Base-by-base conservation (phyloP, 768 basidiomycete species). In the Xerocomus spinulosus region DNA sequence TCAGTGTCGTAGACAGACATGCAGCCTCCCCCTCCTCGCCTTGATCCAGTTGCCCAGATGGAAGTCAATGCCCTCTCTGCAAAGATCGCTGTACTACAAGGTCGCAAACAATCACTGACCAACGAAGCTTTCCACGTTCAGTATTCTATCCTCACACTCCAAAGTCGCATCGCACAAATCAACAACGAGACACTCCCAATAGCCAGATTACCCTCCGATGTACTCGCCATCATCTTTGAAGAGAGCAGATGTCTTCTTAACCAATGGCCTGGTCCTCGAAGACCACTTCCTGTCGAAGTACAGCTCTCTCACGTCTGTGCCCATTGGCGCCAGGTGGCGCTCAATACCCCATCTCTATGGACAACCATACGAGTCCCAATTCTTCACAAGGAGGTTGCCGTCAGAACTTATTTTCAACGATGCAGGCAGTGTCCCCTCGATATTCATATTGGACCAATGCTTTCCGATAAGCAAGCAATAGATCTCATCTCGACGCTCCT, bases 251-350 rank as follows among this genome's bases (percentile, higher is more conserved):
- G 53, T 41, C 53, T 59, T 10, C 64, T 68, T 44, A 52, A 52
- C 33, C 51, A 49, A 17, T 66, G 64, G 64, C 42, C 51, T 2
- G 64, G 59, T 34, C 42, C 56, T 40, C 59, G 53, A 39, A 62
- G 61, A 47, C 66, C 64, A 15, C 58, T 68, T 32, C 67, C 66
- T 25, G 44, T 54, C 44, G 65, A 66, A 54, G 64, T 66, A 7
- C 65, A 67, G 50, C 62, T 72, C 39, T 67, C 71, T 29, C 64
- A 66, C 37, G 67, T 71, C n/a, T 63, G 61, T 29, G 46, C 56
- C 26, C 56, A 58, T 35, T 71, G 71, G 71, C 67, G 70, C 20
- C 55, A 58, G 41, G 60, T 70, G 4, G 64, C 71, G 17, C 62
- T 72, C 34, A 50, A 48, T 40, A 55, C 60, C 9, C 70, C 70